Base-by-base conservation (phyloP, 1,284 basidiomycete species). In the Schizopora paradoxa region DNA sequence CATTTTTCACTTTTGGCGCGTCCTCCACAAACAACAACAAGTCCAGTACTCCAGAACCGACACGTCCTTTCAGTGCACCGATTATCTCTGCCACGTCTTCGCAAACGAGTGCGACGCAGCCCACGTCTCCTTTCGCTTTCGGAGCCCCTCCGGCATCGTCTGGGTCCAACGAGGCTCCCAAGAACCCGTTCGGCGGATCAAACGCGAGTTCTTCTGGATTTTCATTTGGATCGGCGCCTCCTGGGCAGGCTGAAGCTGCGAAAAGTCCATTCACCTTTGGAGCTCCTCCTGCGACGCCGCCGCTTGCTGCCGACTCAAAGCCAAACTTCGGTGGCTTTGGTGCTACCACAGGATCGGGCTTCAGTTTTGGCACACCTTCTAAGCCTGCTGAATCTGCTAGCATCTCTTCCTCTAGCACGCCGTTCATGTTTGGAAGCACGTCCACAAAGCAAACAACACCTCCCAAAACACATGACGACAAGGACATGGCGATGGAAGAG, bases 401-500 rank as follows among this genome's bases (percentile, higher is more conserved):
- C 39, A 52, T 52, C 14, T 45, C 52, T 1, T 33, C 47, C 3
- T 28, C 56, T 18, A 6, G 49, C 5, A 33, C 64, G 13, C 43
- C 62, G 2, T 71, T 72, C 42, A 34, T 45, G 8, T 69, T 69
- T 43, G 58, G 60, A 21, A 27, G 43, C 38, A 22, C 52, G 22
- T 7, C 52, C 23, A 36, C 49, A 18, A 64, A 72, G 23, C 69
- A 76, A 25, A 60, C 65, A 2, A 82, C 78, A 6, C 80, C 78
- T 11, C 80, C 79, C 2, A 77, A 71, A 56, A 64, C 62, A 37
- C 74, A 74, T 37, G 69, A 51, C 22, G 45, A 47, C 37, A 8
- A 75, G 44, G 81, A 79, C 51, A 73, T 80, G 55, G 73, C 63
- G 38, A 84, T 84, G 81, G 81, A 84, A 37, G 81, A 84, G 61